Evolutionary conservation across 495 filamentous ascomycete species (phyloP).

Genomic region (Penicillium malachiteum): DNA sequence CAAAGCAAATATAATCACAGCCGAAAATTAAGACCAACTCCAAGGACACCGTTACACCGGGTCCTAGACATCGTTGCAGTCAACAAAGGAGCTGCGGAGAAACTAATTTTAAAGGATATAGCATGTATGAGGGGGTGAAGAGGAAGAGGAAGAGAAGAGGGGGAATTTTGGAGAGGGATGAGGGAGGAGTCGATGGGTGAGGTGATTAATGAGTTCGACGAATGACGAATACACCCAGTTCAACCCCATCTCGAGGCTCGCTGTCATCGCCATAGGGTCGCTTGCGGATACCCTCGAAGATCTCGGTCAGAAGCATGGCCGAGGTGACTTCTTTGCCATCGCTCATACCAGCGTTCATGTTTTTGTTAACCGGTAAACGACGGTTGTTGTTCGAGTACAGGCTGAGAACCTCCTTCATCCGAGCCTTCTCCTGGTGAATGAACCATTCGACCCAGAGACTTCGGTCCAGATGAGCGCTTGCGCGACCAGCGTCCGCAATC

Average conservation of each 20-base stretch:
- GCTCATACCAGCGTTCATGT: conserved; percentile 32
- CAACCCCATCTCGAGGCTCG: conserved; percentile 50
- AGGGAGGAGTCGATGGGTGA: not conserved
- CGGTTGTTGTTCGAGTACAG: conserved; percentile 56
- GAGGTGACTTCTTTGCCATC: conserved; percentile 47
- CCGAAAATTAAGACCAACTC: conserved; percentile 20
- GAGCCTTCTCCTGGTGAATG: conserved; percentile 66
- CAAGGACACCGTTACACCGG: conserved; percentile 16
- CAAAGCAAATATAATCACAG: conserved; percentile 21
- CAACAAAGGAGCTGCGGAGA: conserved; percentile 5
- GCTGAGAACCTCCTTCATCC: conserved; percentile 60
- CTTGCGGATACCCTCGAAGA: conserved; percentile 60
- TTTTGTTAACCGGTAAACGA: conserved; percentile 40
- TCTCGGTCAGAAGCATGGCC: conserved; percentile 58
- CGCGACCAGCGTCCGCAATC: conserved; percentile 52
- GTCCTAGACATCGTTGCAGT: conserved; percentile 22
- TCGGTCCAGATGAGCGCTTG: conserved; percentile 54
- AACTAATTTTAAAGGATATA: conserved; percentile 25
- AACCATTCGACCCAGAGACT: conserved; percentile 69
- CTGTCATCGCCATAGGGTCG: conserved; percentile 45
- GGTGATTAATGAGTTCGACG: conserved; percentile 42
- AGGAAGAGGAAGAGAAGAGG: conserved; percentile 15
- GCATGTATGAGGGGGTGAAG: conserved; percentile 10
- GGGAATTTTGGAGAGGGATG: not conserved
- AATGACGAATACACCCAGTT: conserved; percentile 65